phyloP scores from a whole-genome alignment of 225 moss, liverwort and hornwort genomes.

The Sphagnum tenellum region DNA sequence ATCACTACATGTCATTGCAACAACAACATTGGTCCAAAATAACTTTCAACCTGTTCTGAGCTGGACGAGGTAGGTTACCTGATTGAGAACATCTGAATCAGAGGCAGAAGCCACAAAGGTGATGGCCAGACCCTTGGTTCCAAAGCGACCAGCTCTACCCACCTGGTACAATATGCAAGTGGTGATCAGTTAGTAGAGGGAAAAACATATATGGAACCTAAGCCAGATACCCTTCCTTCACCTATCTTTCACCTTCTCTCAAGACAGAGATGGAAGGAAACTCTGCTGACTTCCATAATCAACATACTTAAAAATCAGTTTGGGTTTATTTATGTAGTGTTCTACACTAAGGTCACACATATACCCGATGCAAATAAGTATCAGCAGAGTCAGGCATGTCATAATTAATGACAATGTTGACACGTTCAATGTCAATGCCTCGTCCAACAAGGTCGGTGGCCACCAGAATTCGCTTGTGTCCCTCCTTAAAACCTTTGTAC shows the following conservation, averaged over 20 bases:
- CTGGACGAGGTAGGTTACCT: not conserved
- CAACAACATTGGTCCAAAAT: too few species aligned
- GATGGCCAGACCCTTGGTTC: conserved; percentile 12
- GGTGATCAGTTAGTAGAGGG: not conserved
- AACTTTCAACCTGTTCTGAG: too few species aligned
- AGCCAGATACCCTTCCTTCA: too few species aligned
- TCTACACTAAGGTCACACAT: not conserved
- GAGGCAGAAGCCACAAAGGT: conserved; percentile 11
- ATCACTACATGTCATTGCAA: too few species aligned
- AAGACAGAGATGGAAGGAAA: too few species aligned
- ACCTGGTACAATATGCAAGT: conserved; percentile 1
- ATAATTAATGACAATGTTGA: conserved; percentile 57
- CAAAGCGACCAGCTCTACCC: conserved; percentile 14
- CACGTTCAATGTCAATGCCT: conserved; percentile 58
- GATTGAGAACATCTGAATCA: conserved; percentile 13
- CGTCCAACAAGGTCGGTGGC: conserved; percentile 60
- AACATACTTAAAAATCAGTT: too few species aligned
- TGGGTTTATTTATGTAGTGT: too few species aligned
- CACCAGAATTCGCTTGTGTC: conserved; percentile 55
- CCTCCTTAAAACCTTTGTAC: conserved; percentile 63
- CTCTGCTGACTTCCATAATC: too few species aligned
- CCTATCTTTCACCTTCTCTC: too few species aligned
- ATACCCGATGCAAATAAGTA: conserved; percentile 49
- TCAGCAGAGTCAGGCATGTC: conserved; percentile 68
- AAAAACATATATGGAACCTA: not conserved